Conservation (phyloP, 2,329 filamentous ascomycete species). For the Decorospora gaudefroyi region DNA sequence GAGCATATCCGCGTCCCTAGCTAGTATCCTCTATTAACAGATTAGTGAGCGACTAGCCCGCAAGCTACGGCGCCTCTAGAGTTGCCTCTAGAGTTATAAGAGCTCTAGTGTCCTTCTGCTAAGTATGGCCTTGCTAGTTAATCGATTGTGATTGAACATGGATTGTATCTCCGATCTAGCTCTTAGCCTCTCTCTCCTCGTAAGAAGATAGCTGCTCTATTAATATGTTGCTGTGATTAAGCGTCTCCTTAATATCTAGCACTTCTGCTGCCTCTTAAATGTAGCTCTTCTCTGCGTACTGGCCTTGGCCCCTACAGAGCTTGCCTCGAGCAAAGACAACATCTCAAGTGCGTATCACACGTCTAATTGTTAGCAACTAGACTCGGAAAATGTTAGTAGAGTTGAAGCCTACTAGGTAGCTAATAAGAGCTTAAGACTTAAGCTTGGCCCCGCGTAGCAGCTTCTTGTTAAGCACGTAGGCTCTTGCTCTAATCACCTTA, state of each 20-base stretch:
- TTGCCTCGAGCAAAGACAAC: conserved; percentile 5
- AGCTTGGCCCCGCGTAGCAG: too few species aligned
- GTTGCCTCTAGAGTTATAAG: too few species aligned
- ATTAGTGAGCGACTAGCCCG: too few species aligned
- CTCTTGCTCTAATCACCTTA: conserved; percentile 7
- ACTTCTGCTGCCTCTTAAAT: too few species aligned
- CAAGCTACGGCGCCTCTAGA: too few species aligned
- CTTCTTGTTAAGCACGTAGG: too few species aligned
- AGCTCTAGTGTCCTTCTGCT: too few species aligned
- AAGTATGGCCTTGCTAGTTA: too few species aligned
- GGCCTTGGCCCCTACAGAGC: conserved; percentile 1
- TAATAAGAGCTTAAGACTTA: too few species aligned
- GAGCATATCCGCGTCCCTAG: too few species aligned
- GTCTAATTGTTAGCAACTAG: conserved; percentile 7
- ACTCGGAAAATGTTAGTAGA: conserved; percentile 17
- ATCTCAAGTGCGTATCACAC: conserved; percentile 4
- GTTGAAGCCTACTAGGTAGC: too few species aligned
- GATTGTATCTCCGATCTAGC: not conserved
- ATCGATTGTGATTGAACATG: conserved; percentile 1
- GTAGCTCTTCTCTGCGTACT: not conserved
- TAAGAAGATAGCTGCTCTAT: not conserved
- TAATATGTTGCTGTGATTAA: conserved; percentile 1
- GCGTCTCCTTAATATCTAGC: not conserved
- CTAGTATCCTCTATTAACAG: too few species aligned
- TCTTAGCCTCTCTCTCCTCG: not conserved